These are phyloP conservation scores for Fusarium dimerum DNA, from an alignment of 2,329 filamentous ascomycete species.

Conservation along the genomic window DNA sequence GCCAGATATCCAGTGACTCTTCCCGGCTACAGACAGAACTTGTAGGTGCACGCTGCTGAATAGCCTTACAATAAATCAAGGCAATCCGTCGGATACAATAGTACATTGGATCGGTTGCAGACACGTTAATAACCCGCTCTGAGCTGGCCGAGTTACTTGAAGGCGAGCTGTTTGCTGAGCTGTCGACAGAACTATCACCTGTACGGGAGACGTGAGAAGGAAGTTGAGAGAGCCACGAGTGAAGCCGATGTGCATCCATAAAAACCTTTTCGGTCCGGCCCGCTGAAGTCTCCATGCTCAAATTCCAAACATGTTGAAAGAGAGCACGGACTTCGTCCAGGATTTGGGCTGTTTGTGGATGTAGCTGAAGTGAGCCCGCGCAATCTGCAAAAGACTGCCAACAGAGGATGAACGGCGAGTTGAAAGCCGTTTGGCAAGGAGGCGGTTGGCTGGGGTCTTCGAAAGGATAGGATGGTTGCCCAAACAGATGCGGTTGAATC, in stretches of 20 bases:
- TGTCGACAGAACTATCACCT: slow-evolving; percentile 11
- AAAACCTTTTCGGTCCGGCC: slow-evolving; percentile 42
- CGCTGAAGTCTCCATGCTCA: slow-evolving; percentile 21
- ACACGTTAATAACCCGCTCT: slow-evolving; percentile 20
- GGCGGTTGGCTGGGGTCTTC: slow-evolving; percentile 39
- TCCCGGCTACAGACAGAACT: slow-evolving; percentile 38
- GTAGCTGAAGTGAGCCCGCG: slow-evolving; percentile 44
- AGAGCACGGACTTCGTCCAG: slow-evolving; percentile 54
- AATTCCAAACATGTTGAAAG: slow-evolving; percentile 37
- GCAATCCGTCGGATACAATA: slow-evolving; percentile 47
- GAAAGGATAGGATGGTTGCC: slow-evolving; percentile 43
- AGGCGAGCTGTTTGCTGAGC: slow-evolving; percentile 13
- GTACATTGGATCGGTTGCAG: slow-evolving; percentile 45
- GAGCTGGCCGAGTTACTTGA: slow-evolving; percentile 19
- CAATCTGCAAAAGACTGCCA: slow-evolving; percentile 45
- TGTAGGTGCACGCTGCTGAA: slow-evolving; percentile 44
- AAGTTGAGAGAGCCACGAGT: slow-evolving; percentile 39
- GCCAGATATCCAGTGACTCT: slow-evolving; percentile 48
- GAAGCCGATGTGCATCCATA: slow-evolving; percentile 41
- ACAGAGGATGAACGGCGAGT: slow-evolving; percentile 47
- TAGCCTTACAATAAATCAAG: slow-evolving; percentile 49
- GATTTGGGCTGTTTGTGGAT: slow-evolving; percentile 48
- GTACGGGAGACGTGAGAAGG: slow-evolving; percentile 26
- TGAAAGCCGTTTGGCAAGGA: slow-evolving; percentile 44
- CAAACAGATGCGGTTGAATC: slow-evolving; percentile 43